phyloP scores from a whole-genome alignment of 2,329 filamentous ascomycete species.

The Fusarium denticulatum region DNA sequence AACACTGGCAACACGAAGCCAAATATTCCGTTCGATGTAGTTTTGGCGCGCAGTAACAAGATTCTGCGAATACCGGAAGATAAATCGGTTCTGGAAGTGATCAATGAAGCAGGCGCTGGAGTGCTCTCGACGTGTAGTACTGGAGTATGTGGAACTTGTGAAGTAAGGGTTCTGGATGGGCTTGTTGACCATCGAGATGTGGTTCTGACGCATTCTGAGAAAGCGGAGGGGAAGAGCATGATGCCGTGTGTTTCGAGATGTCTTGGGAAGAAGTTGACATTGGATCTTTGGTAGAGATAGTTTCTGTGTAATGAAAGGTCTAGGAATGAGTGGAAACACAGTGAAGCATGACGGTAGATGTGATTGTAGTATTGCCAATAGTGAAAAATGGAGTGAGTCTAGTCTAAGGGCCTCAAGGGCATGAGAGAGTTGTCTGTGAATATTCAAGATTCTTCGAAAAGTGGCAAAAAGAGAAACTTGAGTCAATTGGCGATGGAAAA shows the following conservation, averaged over 20 bases:
- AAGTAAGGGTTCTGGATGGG: neutral
- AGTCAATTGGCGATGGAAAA: no score
- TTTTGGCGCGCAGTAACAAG: neutral
- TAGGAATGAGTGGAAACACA: neutral
- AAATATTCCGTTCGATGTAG: neutral
- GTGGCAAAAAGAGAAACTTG: no score
- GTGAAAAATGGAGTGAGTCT: no score
- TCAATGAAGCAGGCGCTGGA: neutral
- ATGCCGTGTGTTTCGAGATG: neutral
- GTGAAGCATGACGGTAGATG: accelerated
- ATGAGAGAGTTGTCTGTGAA: no score
- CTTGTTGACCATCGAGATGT: neutral
- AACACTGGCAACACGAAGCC: accelerated
- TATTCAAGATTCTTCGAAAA: no score
- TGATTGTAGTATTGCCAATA: accelerated
- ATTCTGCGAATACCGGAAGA: neutral
- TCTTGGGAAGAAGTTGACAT: neutral
- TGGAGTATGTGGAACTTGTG: neutral
- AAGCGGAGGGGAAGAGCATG: neutral
- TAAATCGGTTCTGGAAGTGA: neutral
- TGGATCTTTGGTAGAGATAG: neutral
- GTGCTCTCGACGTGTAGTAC: neutral
- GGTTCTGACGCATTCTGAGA: neutral
- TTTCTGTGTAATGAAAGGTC: neutral
- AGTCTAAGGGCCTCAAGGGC: no score